Conservation (phyloP, 768 basidiomycete genomes). For the Pholiota molesta region DNA sequence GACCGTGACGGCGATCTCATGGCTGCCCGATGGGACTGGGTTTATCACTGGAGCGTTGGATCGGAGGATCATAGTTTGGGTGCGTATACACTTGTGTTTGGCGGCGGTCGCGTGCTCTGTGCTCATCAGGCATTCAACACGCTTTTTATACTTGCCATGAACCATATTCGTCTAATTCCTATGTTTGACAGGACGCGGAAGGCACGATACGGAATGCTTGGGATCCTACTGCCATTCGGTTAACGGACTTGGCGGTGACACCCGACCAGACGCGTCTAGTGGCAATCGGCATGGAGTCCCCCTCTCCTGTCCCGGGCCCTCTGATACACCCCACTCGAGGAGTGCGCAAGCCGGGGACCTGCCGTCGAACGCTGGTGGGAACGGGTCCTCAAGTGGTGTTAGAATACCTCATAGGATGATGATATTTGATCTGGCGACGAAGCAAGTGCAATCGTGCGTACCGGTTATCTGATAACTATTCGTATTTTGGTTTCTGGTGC, state of each 20-base stretch:
- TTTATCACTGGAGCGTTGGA: constrained; percentile 92
- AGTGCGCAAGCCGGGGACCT: constrained; percentile 38
- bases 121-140: constrained; percentile 13
- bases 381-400: constrained; percentile 33
- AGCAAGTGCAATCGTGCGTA: constrained; percentile 69
- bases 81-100: constrained; percentile 36
- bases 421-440: constrained; percentile 74
- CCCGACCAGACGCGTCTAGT: constrained; percentile 85
- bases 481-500: neutral
- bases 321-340: constrained; percentile 23
- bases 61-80: constrained; percentile 83
- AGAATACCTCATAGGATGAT: constrained; percentile 66
- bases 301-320: constrained; percentile 23
- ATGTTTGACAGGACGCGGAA: constrained; percentile 60
- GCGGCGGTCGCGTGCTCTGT: constrained; percentile 11
- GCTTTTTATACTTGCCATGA: constrained; percentile 16
- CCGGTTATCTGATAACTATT: constrained; percentile 1
- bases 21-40: constrained; percentile 87
- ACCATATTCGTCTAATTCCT: constrained; percentile 19
- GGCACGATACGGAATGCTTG: constrained; percentile 76
- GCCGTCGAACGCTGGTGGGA: constrained; percentile 34
- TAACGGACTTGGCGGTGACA: constrained; percentile 85
- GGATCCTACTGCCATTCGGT: constrained; percentile 71
- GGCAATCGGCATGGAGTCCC: constrained; percentile 71
- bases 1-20: constrained; percentile 82